These are phyloP conservation scores for Aspergillus phoenicis DNA, from an alignment of 2,329 filamentous ascomycete species.

Conservation along the genomic window DNA sequence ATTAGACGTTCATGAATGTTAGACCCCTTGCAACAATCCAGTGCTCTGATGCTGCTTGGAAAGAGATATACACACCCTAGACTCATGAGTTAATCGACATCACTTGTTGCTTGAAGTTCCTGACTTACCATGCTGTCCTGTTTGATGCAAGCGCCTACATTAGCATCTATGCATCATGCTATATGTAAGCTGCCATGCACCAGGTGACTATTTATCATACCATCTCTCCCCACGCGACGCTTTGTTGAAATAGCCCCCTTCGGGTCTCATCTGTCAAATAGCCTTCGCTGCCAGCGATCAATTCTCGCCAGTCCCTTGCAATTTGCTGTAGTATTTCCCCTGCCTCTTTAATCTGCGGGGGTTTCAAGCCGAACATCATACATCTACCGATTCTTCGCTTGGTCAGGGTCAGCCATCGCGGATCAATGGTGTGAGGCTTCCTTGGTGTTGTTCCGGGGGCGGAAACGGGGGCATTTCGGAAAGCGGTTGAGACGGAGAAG, in stretches of 20 bases:
- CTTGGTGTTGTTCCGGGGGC: slow-evolving; percentile 16
- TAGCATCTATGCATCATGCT: slow-evolving; percentile 16
- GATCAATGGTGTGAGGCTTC: slow-evolving; percentile 41
- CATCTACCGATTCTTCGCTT: slow-evolving; percentile 71
- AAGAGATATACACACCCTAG: slow-evolving; percentile 27
- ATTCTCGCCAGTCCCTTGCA: slow-evolving; percentile 67
- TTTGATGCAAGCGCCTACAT: slow-evolving; percentile 18
- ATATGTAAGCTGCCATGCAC: not conserved
- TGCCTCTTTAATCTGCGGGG: slow-evolving; percentile 60
- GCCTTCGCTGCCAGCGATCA: slow-evolving; percentile 74
- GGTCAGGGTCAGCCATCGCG: slow-evolving; percentile 71
- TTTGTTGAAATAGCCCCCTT: slow-evolving; percentile 65
- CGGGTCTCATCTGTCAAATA: slow-evolving; percentile 67
- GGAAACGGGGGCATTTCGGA: slow-evolving; percentile 19
- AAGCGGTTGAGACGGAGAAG: slow-evolving; percentile 26
- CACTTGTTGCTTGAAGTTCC: not conserved
- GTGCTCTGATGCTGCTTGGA: too few species aligned
- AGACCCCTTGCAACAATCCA: not conserved
- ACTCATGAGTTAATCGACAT: slow-evolving; percentile 2
- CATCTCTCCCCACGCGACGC: slow-evolving; percentile 85
- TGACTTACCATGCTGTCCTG: slow-evolving; percentile 52
- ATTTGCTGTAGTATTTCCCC: slow-evolving; percentile 62
- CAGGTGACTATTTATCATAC: slow-evolving; percentile 45
- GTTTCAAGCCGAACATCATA: slow-evolving; percentile 70
- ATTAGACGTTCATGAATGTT: slow-evolving; percentile 3